Conservation (phyloP, 371 early-diverging fungal species). For the Actinomortierella wolfii region DNA sequence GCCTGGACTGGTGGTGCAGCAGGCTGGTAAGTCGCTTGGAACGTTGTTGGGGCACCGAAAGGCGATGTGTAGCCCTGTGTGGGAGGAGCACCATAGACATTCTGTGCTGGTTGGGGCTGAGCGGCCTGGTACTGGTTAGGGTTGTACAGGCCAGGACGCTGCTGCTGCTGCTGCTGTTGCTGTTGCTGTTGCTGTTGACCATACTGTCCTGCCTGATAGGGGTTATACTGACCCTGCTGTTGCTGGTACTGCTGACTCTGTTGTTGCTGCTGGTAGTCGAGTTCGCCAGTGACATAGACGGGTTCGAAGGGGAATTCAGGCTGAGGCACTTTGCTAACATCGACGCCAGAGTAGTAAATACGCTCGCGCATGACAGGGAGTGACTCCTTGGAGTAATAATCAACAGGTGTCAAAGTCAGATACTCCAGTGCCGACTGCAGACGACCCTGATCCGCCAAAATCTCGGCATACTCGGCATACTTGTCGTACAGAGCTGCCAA, state of each 20-base stretch:
- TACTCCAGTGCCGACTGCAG: constrained; percentile 75
- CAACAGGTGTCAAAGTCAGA: constrained; percentile 71
- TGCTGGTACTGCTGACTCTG: constrained; percentile 19
- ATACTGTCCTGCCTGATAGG: constrained; percentile 31
- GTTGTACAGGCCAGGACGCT: constrained; percentile 17
- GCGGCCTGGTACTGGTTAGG: constrained; percentile 25
- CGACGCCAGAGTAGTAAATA: constrained; percentile 66
- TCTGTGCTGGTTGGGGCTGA: constrained; percentile 10
- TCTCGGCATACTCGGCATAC: constrained; percentile 87
- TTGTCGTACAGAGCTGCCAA: constrained; percentile 81
- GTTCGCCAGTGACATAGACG: constrained; percentile 50
- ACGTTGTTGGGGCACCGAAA: constrained; percentile 14
- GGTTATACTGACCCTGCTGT: constrained; percentile 22
- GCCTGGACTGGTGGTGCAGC: constrained; percentile 27
- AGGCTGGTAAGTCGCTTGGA: constrained; percentile 26
- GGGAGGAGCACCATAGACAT: constrained; percentile 18
- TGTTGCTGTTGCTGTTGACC: constrained; percentile 32
- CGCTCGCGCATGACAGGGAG: constrained; percentile 78
- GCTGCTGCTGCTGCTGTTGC: constrained; percentile 27
- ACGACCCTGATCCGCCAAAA: constrained; percentile 79
- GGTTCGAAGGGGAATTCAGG: constrained; percentile 73
- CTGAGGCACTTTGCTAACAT: constrained; percentile 50
- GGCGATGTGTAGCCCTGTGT: constrained; percentile 15
- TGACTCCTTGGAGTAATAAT: constrained; percentile 62
- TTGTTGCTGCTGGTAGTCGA: constrained; percentile 44